phyloP scores from a whole-genome alignment of 2,329 filamentous ascomycete species.

The Fusarium globosum region DNA sequence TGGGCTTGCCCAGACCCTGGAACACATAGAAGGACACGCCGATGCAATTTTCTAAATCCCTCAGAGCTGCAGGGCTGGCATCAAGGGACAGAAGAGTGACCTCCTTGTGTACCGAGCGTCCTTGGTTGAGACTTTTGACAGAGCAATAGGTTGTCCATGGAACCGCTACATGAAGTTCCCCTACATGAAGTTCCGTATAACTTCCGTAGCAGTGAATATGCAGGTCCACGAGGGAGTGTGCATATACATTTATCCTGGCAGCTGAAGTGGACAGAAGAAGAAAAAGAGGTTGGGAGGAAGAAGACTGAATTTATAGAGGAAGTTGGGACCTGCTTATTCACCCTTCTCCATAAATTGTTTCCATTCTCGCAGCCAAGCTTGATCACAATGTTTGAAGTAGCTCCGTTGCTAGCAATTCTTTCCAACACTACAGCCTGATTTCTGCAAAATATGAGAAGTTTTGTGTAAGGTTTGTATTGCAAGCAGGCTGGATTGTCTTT shows the following conservation, averaged over 20 bases:
- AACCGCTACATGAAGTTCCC: too few relatives aligned
- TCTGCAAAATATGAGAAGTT: neutral
- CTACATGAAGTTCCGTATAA: too few relatives aligned
- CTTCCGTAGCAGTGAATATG: too few relatives aligned
- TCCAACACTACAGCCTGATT: neutral
- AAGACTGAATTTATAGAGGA: neutral
- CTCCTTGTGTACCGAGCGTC: rapidly evolving
- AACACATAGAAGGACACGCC: too few relatives aligned
- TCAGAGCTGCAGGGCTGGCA: too few relatives aligned
- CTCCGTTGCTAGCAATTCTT: neutral
- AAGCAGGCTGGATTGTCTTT: neutral
- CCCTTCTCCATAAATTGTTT: neutral
- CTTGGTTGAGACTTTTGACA: too few relatives aligned
- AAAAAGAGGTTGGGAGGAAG: neutral
- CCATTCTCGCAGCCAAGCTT: neutral
- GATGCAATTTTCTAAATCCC: too few relatives aligned
- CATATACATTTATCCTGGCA: too few relatives aligned
- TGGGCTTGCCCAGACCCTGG: too few relatives aligned
- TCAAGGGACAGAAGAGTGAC: too few relatives aligned
- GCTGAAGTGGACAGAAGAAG: neutral
- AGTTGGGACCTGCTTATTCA: neutral
- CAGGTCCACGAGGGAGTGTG: too few relatives aligned
- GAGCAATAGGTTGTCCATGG: too few relatives aligned
- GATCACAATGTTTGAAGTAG: neutral
- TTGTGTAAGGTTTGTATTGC: neutral